phyloP scores from a whole-genome alignment of 2,329 filamentous ascomycete genomes.

The Phaeosphaeriaceae sp. region DNA sequence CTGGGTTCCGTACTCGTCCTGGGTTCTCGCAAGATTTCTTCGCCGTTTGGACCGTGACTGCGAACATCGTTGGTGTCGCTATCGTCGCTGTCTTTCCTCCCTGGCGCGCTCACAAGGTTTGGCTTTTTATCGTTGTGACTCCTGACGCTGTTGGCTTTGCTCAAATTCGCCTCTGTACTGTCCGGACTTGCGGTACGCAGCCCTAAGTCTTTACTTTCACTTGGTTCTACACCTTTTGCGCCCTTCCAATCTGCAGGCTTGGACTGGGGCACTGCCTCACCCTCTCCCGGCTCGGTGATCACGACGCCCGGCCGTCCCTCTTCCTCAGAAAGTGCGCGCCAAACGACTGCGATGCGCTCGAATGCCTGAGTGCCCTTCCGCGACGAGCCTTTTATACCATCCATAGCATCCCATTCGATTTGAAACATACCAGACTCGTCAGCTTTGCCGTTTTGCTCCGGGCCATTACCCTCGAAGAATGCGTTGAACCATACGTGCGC shows the following conservation, averaged over 20 bases:
- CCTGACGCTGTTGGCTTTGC: constrained; percentile 73
- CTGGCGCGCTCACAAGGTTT: constrained; percentile 33
- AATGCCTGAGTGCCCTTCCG: constrained; percentile 83
- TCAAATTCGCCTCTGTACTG: constrained; percentile 68
- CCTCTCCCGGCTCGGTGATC: constrained; percentile 69
- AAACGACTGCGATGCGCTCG: constrained; percentile 84
- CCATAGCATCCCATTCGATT: constrained; percentile 79
- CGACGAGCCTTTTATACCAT: constrained; percentile 90
- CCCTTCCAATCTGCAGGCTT: constrained; percentile 79
- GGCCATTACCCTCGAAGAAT: constrained; percentile 85
- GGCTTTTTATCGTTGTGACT: constrained; percentile 46
- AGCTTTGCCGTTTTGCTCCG: constrained; percentile 70
- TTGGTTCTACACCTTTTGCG: constrained; percentile 45
- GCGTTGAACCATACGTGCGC: constrained; percentile 98
- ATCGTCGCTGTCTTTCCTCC: constrained; percentile 37
- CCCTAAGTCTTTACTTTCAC: constrained; percentile 70
- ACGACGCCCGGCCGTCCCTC: constrained; percentile 50
- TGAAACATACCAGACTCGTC: constrained; percentile 75
- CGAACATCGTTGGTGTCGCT: constrained; percentile 50
- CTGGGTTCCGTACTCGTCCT: constrained; percentile 17
- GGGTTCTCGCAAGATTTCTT: constrained; percentile 38
- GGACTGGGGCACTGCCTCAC: constrained; percentile 74
- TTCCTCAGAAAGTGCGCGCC: constrained; percentile 62
- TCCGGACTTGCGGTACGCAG: constrained; percentile 67
- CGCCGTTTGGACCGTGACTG: constrained; percentile 45